phyloP scores from a whole-genome alignment of 2,329 filamentous ascomycete genomes.

The Leptographium lundbergii region DNA sequence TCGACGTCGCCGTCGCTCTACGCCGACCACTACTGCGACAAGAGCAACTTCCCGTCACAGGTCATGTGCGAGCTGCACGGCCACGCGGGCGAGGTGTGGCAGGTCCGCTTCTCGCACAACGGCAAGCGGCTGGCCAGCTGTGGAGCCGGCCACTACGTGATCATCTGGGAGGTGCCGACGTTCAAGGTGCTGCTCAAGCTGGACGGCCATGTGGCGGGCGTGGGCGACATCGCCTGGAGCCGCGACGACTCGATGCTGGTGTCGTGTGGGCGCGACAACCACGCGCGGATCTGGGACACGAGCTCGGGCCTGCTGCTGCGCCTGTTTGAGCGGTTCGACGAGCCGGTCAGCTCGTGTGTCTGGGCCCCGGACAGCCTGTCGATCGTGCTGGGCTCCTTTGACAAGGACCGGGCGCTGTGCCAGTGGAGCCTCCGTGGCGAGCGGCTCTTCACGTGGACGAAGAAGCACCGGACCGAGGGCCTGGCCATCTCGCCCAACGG shows the following conservation, averaged over 20 bases:
- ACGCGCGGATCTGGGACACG: conserved; percentile 64
- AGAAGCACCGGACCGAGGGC: conserved; percentile 67
- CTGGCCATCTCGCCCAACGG: conserved; percentile 74
- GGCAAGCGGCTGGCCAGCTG: conserved; percentile 73
- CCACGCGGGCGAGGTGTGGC: conserved; percentile 80
- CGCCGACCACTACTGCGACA: conserved; percentile 74
- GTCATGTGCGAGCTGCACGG: conserved; percentile 57
- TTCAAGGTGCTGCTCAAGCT: conserved; percentile 55
- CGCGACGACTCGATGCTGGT: conserved; percentile 80
- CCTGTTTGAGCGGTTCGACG: conserved; percentile 57
- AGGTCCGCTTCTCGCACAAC: conserved; percentile 79
- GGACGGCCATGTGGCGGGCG: conserved; percentile 52
- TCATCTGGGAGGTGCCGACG: conserved; percentile 67
- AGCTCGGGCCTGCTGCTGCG: conserved; percentile 53
- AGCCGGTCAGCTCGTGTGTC: conserved; percentile 80
- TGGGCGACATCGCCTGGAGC: conserved; percentile 80
- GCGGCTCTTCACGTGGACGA: conserved; percentile 51
- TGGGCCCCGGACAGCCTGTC: conserved; percentile 70
- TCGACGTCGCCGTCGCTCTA: conserved; percentile 71
- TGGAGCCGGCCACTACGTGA: conserved; percentile 59
- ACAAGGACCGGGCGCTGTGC: conserved; percentile 51
- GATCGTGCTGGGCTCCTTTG: conserved; percentile 70
- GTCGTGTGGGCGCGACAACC: conserved; percentile 65
- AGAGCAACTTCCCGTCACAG: conserved; percentile 64
- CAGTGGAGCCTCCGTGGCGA: conserved; percentile 58